Conservation (phyloP, 352 stramenopile genomes). For the Nothophytophthora sp. region DNA sequence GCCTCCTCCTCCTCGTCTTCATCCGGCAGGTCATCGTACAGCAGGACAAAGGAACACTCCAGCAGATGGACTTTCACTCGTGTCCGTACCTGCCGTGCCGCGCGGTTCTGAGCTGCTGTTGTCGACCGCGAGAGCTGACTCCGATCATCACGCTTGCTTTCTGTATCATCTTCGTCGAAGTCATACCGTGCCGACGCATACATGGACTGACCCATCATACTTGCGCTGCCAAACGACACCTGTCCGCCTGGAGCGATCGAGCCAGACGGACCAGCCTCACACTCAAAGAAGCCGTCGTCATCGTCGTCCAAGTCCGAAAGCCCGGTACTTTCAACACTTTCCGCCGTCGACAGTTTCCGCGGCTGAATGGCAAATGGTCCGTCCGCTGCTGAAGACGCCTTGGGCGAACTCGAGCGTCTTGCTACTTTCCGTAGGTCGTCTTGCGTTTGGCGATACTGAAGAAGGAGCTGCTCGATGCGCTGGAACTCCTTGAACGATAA, state of each 20-base stretch:
- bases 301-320: conserved; percentile 87
- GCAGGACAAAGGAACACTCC: conserved; percentile 65
- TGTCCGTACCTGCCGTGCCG: conserved; percentile 48
- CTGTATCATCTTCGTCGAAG: conserved; percentile 32
- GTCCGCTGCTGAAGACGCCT: conserved; percentile 3
- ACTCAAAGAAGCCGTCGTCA: conserved; percentile 80
- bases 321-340: conserved; percentile 80
- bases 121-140: conserved; percentile 35
- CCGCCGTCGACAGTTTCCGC: conserved; percentile 62
- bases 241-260: conserved; percentile 33
- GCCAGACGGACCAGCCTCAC: conserved; percentile 50
- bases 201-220: conserved; percentile 77
- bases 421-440: conserved; percentile 51
- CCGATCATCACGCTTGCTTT: conserved; percentile 20
- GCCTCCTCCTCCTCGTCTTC: conserved; percentile 36
- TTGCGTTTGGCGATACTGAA: conserved; percentile 80
- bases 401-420: conserved; percentile 20
- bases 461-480: conserved; percentile 80
- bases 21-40: conserved; percentile 83
- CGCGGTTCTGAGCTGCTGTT: conserved; percentile 31
- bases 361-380: conserved; percentile 25
- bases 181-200: conserved; percentile 78
- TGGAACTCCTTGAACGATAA: conserved; percentile 84
- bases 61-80: conserved; percentile 81
- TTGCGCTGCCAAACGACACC: conserved; percentile 35